phyloP scores from a whole-genome alignment of 441 rosid species.

The Jatropha multifida region DNA sequence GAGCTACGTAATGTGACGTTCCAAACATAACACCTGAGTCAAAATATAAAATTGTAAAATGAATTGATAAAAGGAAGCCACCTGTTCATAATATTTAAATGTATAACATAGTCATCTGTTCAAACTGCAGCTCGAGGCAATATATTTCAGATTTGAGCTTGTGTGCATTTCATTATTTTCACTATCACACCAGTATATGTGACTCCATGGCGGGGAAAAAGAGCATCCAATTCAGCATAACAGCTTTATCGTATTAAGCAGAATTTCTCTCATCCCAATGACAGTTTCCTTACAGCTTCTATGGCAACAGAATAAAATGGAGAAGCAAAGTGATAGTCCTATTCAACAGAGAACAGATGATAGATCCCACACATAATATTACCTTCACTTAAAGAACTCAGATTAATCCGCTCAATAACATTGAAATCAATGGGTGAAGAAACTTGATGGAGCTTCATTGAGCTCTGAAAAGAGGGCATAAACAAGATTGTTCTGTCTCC shows the following conservation, averaged over 20 bases:
- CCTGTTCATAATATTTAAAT: constrained; percentile 3
- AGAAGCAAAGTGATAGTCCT: not conserved
- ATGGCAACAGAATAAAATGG: constrained; percentile 4
- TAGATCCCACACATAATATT: constrained; percentile 19
- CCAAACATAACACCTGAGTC: constrained; percentile 65
- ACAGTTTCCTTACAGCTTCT: constrained; percentile 7
- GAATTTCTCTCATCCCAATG: not conserved
- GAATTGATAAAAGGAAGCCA: not conserved
- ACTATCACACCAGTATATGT: not conserved
- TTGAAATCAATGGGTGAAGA: constrained; percentile 57
- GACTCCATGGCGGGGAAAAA: not conserved
- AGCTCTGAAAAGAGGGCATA: constrained; percentile 54
- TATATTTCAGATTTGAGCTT: constrained; percentile 13
- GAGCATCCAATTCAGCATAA: not conserved
- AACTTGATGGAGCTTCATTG: constrained; percentile 43
- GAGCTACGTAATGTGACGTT: constrained; percentile 61
- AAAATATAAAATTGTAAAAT: constrained; percentile 4
- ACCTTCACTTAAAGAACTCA: constrained; percentile 80
- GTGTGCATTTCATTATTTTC: not conserved
- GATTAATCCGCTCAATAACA: constrained; percentile 64
- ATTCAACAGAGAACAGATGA: not conserved
- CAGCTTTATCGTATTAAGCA: constrained; percentile 6
- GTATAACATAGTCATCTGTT: not conserved
- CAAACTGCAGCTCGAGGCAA: constrained; percentile 5
- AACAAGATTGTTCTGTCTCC: constrained; percentile 59